Base-by-base conservation (phyloP, 768 basidiomycete genomes). In the Russula vinacea region DNA sequence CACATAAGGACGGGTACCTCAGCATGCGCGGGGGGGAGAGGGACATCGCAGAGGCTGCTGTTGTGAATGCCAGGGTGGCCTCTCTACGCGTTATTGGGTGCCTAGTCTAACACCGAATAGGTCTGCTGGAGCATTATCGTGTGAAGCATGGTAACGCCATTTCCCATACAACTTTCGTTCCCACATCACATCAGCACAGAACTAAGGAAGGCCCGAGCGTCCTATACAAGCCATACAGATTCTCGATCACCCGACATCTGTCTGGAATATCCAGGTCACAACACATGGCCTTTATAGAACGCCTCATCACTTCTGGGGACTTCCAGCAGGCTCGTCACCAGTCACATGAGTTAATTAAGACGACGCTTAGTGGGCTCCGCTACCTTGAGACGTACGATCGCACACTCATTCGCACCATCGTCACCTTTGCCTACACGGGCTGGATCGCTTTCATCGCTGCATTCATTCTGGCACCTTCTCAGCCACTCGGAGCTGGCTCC, bases 341-440 rank as follows among this genome's bases (percentile, higher is more conserved):
- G 26, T 84, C 87, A 1, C 71, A 75, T 3, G 73, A 80, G 22
- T 78, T 92, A 13, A 86, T 90, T 51, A 64, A 78, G 40, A 69
- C 76, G 13, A 78, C 81, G 7, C 76, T 92, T 5, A 74, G 77
- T 42, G 91, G 90, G 0, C 74, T 92, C 37, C 84, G 85, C 35
- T 93, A 93, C 70, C 81, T 93, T 5, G 88, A 93, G 73, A 92
- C 89, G 72, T 83, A 61, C 72, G 90, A 94, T 71, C 84, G 89
- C 19, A 76, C 83, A 35, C 74, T 93, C 51, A 86, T 94, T 33
- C 83, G 85, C 17, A 75, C 71, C 3, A 84, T 94, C 66, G 91
- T 92, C 56, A 81, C 81, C 1, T 71, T 80, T 8, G 90, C 89
- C 1, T 94, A 94, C 73, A 72, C 80, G 3, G 90, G 90, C 58